A percentile compares a stretch with the other conserved stretches of the same genome.
phyloP scores from a whole-genome alignment of 371 early-diverging fungal genomes.

The Rhizopus microsporus region DNA sequence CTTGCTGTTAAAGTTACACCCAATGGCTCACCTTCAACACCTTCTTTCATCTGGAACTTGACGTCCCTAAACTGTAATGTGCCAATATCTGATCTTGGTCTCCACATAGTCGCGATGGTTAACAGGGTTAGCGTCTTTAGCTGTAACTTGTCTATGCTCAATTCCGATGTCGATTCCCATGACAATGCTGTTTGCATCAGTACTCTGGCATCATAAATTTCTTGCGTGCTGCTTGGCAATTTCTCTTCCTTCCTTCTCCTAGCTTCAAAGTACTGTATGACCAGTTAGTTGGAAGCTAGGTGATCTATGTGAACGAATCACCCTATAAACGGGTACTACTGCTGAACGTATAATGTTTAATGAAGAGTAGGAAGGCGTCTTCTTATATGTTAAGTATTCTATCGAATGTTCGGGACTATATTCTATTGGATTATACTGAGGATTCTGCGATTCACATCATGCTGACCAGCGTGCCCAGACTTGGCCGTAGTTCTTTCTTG shows the following conservation, averaged over 20 bases:
- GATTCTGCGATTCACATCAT: conserved; percentile 2
- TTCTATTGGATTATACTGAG: background rate
- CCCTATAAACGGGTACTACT: conserved; percentile 1
- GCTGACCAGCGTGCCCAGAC: conserved; percentile 4
- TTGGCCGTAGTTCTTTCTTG: conserved; percentile 1
- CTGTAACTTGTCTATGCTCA: no score
- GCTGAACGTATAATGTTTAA: conserved; percentile 4
- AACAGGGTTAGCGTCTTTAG: no score
- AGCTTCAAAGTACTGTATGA: no score
- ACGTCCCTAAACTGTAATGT: conserved; percentile 4
- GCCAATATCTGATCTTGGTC: conserved; percentile 21
- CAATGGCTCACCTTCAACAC: background rate
- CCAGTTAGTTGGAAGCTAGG: no score
- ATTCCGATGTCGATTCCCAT: no score
- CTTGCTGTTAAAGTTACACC: no score
- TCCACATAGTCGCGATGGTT: conserved; percentile 15
- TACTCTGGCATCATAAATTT: no score
- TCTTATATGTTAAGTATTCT: background rate
- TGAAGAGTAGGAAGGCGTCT: background rate
- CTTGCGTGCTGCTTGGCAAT: no score
- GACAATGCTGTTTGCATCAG: no score
- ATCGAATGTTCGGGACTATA: background rate
- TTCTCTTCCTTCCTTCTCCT: no score
- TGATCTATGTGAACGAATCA: no score
- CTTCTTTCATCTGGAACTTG: background rate